Percentiles rank a stretch among this genome's conserved stretches.
Evolutionary conservation across 2,329 filamentous ascomycete species (phyloP).

Genomic region (Spiromastix sp.): DNA sequence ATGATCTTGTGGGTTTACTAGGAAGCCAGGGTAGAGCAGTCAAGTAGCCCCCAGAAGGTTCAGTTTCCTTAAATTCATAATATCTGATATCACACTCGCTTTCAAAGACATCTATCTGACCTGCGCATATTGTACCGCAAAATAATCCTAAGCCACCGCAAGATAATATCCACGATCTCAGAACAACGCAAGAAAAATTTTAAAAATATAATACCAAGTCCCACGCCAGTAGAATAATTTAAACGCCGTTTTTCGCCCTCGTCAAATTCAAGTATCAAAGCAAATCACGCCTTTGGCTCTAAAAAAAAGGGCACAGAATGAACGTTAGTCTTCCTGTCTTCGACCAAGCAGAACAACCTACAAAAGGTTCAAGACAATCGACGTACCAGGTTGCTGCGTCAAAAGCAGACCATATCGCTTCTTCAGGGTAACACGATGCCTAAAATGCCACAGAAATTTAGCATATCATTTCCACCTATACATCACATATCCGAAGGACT

Average conservation of each 20-base stretch:
- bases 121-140: no score
- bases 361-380: no score
- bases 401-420: conserved; percentile 81
- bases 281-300: conserved; percentile 21
- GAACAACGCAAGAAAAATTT: no score
- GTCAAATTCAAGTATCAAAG: conserved; percentile 8
- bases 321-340: no score
- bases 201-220: conserved; percentile 2
- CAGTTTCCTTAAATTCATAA: no score
- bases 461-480: not conserved
- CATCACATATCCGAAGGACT: not conserved
- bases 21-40: no score
- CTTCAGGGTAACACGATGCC: conserved; percentile 90
- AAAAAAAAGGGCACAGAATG: conserved; percentile 11
- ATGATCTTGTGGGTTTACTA: conserved; percentile 1
- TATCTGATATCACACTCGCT: no score
- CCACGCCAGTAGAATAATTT: conserved; percentile 2
- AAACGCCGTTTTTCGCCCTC: conserved; percentile 12
- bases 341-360: no score
- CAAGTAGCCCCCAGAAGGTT: no score
- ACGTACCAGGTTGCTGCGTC: conserved; percentile 58
- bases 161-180: no score
- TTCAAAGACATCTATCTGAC: no score
- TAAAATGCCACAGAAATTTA: conserved; percentile 21
- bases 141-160: no score